Percentiles rank a stretch among this genome's conserved stretches.
Evolutionary conservation across 257 asterid genomes (phyloP).

Genomic region (Parsonsia alboflavescens): DNA sequence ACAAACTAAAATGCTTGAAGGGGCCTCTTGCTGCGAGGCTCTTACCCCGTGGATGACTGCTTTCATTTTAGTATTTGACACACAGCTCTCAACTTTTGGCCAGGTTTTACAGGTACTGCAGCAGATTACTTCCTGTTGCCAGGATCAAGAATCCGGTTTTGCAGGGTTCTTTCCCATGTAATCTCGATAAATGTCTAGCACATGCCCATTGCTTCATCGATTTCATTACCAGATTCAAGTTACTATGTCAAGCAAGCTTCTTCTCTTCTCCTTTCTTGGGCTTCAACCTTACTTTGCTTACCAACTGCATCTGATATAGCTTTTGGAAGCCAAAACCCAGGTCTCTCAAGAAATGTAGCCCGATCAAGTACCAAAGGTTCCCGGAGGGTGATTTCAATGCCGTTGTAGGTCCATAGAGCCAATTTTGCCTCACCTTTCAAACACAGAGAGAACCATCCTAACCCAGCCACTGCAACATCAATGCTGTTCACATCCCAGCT

Average conservation of each 20-base stretch:
- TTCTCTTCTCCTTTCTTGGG: conserved; percentile 41
- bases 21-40: not conserved
- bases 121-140: not conserved
- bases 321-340: conserved; percentile 90
- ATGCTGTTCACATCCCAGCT: conserved; percentile 88
- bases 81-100: not conserved
- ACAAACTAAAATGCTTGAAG: not conserved
- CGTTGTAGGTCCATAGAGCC: conserved; percentile 69
- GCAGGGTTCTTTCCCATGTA: not conserved
- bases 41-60: not conserved
- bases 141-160: not conserved
- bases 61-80: not conserved
- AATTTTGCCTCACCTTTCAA: conserved; percentile 82
- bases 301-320: conserved; percentile 84
- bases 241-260: conserved; percentile 18
- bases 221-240: not conserved
- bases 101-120: not conserved
- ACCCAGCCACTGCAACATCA: conserved; percentile 77
- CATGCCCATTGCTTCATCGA: not conserved
- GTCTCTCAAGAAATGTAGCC: conserved; percentile 67
- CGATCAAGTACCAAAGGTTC: conserved; percentile 93
- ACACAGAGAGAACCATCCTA: conserved; percentile 88
- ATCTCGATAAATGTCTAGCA: not conserved
- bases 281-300: conserved; percentile 58
- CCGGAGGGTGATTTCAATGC: conserved; percentile 48